Conservation (phyloP, 192 early-diverging fungal genomes). For the Paraglomus brasilianum region DNA sequence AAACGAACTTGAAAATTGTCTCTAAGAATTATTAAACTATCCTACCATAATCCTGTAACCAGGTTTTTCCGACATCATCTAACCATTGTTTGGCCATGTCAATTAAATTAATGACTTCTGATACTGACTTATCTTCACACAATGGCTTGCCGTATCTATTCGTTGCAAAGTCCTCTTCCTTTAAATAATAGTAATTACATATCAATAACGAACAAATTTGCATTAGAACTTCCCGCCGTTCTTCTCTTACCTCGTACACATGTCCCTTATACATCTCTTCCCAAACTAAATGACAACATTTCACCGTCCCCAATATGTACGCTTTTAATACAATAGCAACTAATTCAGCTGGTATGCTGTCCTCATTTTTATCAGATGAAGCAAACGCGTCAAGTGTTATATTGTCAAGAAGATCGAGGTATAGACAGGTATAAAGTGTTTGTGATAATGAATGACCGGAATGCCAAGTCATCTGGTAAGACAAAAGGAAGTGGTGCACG, state of each 20-base stretch:
- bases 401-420: slow-evolving; percentile 46
- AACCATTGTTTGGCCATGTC: slow-evolving; percentile 43
- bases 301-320: slow-evolving; percentile 49
- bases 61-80: slow-evolving; percentile 32
- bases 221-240: not conserved
- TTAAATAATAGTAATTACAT: not conserved
- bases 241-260: slow-evolving; percentile 47
- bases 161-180: slow-evolving; percentile 62
- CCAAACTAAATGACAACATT: slow-evolving; percentile 52
- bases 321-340: slow-evolving; percentile 44
- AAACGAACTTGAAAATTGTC: slow-evolving; percentile 10
- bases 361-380: not conserved
- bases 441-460: slow-evolving; percentile 61
- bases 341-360: slow-evolving; percentile 34
- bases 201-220: not conserved
- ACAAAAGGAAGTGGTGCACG: slow-evolving; percentile 1
- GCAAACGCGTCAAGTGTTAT: slow-evolving; percentile 34
- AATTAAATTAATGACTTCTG: slow-evolving; percentile 36
- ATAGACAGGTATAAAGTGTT: slow-evolving; percentile 57
- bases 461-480: slow-evolving; percentile 56
- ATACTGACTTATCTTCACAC: slow-evolving; percentile 42
- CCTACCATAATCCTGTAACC: slow-evolving; percentile 36
- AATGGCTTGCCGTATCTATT: slow-evolving; percentile 54
- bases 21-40: not conserved
- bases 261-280: slow-evolving; percentile 57